Evolutionary conservation across 2,329 filamentous ascomycete species (phyloP).

Genomic region (Trichoderma sp.): DNA sequence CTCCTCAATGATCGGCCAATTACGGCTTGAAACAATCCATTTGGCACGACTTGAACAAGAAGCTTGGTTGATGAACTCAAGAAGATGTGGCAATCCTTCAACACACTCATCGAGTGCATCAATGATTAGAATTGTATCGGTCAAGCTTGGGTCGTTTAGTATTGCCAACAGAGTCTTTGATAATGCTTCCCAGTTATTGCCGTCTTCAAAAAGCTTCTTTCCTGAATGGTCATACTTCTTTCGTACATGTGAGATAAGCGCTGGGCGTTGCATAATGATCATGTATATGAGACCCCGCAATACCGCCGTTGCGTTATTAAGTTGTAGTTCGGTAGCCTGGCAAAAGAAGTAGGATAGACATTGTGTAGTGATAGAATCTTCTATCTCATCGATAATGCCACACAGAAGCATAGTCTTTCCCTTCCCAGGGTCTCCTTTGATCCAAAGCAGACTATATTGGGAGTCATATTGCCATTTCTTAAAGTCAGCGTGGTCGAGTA

Average conservation of each 20-base stretch:
- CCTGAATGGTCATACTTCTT: background rate
- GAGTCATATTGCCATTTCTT: background rate
- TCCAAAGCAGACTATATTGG: background rate
- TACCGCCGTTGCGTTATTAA: background rate
- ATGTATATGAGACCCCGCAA: background rate
- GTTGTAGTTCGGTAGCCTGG: background rate
- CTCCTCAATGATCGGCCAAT: background rate
- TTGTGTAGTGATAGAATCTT: background rate
- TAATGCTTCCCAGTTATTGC: background rate
- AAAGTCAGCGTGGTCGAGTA: background rate
- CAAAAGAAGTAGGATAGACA: background rate
- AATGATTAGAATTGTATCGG: background rate
- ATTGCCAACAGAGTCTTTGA: background rate
- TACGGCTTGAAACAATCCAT: background rate
- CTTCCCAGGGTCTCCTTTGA: background rate
- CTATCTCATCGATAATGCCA: background rate
- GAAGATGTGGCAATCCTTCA: background rate
- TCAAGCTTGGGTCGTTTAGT: background rate
- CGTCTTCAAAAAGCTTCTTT: background rate
- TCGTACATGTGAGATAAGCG: background rate
- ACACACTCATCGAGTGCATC: background rate
- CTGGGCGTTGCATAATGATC: background rate
- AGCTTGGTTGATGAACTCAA: background rate
- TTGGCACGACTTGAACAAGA: background rate
- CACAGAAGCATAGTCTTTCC: background rate